Conservation (phyloP, 805 yeast species). For the Suhomyces sp. region DNA sequence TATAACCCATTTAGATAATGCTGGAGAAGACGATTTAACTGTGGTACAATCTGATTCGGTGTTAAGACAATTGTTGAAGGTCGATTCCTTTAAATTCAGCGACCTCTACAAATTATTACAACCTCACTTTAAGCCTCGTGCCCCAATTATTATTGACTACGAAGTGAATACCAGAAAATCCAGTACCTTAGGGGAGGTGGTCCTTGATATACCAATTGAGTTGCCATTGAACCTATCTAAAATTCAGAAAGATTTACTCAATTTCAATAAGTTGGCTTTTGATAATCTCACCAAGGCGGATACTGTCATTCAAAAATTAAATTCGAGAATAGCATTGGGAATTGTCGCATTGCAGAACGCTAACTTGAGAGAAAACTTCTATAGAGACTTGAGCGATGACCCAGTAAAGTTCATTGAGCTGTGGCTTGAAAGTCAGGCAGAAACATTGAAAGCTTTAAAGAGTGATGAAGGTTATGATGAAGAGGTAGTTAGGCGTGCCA, state of each 20-base stretch:
- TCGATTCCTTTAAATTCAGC: slow-evolving; percentile 60
- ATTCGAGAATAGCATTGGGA: slow-evolving; percentile 47
- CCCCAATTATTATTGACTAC: slow-evolving; percentile 77
- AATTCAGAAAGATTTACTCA: slow-evolving; percentile 38
- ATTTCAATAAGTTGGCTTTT: slow-evolving; percentile 38
- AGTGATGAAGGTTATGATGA: slow-evolving; percentile 91
- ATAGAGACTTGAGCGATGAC: slow-evolving; percentile 66
- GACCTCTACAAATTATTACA: slow-evolving; percentile 69
- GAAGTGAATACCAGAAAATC: slow-evolving; percentile 74
- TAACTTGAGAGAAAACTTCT: slow-evolving; percentile 73
- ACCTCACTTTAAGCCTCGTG: slow-evolving; percentile 72
- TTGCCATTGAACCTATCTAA: slow-evolving; percentile 37
- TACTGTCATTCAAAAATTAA: slow-evolving; percentile 41
- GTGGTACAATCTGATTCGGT: slow-evolving; percentile 44
- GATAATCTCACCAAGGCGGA: slow-evolving; percentile 46
- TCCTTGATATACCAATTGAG: slow-evolving; percentile 63
- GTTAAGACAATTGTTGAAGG: slow-evolving; percentile 45
- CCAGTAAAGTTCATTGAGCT: slow-evolving; percentile 74
- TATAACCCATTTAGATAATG: slow-evolving; percentile 14
- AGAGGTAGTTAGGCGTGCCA: slow-evolving; percentile 81
- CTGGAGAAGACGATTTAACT: slow-evolving; percentile 26
- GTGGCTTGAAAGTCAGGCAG: slow-evolving; percentile 78
- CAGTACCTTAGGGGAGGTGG: slow-evolving; percentile 75
- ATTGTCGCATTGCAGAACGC: slow-evolving; percentile 54
- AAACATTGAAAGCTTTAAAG: slow-evolving; percentile 78